Percentiles rank a stretch among this genome's conserved stretches.
Conservation (phyloP, 495 filamentous ascomycete species). For the Aspergillus conjunctus region DNA sequence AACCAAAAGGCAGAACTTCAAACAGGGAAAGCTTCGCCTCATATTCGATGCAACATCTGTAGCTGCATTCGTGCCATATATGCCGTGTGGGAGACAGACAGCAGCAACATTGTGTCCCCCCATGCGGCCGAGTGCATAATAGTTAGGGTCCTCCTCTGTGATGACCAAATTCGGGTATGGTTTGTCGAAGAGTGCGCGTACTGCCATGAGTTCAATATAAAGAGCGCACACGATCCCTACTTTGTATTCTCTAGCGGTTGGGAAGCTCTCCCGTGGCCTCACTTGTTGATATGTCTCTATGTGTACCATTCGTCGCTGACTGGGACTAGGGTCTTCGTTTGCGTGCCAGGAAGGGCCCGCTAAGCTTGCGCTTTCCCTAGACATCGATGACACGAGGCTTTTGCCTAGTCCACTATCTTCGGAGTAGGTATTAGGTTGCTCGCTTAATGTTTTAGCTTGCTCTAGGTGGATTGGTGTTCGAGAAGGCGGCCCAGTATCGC, state of each 20-base stretch:
- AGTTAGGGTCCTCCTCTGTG: constrained; percentile 27
- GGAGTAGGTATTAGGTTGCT: background rate
- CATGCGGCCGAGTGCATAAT: constrained; percentile 36
- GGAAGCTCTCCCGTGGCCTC: background rate
- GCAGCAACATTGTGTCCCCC: constrained; percentile 38
- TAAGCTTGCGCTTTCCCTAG: background rate
- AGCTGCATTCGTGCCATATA: constrained; percentile 32
- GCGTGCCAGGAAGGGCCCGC: background rate
- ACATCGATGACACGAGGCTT: background rate
- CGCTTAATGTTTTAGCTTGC: background rate
- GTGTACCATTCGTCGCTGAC: background rate
- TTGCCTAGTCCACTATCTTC: constrained; percentile 7
- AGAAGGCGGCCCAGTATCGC: constrained; percentile 12
- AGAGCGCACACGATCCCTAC: constrained; percentile 42
- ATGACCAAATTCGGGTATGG: constrained; percentile 22
- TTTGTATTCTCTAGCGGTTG: constrained; percentile 24
- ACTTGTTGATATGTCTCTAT: background rate
- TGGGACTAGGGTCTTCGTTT: background rate
- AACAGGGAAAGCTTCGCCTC: constrained; percentile 23
- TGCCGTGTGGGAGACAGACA: constrained; percentile 31
- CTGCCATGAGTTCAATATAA: constrained; percentile 32
- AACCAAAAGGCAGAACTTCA: constrained; percentile 34
- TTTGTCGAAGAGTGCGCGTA: constrained; percentile 32
- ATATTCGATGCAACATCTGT: constrained; percentile 29
- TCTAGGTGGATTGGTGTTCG: background rate